These are phyloP conservation scores for Petasospora rhodanensis DNA, from an alignment of 1,139 yeast species.

Conservation along the genomic window DNA sequence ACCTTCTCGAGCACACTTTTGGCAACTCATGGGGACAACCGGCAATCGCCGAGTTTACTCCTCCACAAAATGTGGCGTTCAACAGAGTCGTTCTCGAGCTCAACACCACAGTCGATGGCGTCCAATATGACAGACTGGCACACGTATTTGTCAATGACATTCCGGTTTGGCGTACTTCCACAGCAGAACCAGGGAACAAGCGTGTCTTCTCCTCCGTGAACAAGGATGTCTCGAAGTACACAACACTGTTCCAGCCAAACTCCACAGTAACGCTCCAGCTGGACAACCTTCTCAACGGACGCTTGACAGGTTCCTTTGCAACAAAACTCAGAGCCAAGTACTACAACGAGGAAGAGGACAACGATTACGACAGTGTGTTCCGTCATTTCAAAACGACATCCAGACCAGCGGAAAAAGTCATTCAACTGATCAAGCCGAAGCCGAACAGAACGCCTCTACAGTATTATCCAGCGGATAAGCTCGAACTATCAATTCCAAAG, in stretches of 20 bases:
- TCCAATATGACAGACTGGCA: constrained; percentile 74
- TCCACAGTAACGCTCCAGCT: constrained; percentile 48
- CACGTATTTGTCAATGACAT: constrained; percentile 62
- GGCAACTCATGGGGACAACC: constrained; percentile 61
- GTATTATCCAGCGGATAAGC: constrained; percentile 39
- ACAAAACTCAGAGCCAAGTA: constrained; percentile 45
- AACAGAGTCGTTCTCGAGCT: constrained; percentile 59
- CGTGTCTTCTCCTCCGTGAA: constrained; percentile 42
- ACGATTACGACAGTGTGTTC: constrained; percentile 4
- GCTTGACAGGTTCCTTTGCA: constrained; percentile 60
- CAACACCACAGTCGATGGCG: constrained; percentile 55
- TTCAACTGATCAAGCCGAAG: constrained; percentile 14
- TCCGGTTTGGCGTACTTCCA: constrained; percentile 81
- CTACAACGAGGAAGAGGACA: constrained; percentile 32
- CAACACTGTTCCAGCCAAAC: constrained; percentile 42
- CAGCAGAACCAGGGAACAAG: constrained; percentile 67
- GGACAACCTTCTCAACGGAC: constrained; percentile 57
- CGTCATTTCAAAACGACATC: constrained; percentile 20
- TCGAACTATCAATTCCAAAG: constrained; percentile 37
- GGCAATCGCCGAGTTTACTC: constrained; percentile 35
- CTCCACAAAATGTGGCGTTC: constrained; percentile 37
- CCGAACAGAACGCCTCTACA: constrained; percentile 38
- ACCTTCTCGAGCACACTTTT: constrained; percentile 43
- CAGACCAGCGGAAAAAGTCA: constrained; percentile 20
- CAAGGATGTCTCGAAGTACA: constrained; percentile 64